Evolutionary conservation across 495 filamentous ascomycete species (phyloP).

Genomic region (Podospora appendiculata): DNA sequence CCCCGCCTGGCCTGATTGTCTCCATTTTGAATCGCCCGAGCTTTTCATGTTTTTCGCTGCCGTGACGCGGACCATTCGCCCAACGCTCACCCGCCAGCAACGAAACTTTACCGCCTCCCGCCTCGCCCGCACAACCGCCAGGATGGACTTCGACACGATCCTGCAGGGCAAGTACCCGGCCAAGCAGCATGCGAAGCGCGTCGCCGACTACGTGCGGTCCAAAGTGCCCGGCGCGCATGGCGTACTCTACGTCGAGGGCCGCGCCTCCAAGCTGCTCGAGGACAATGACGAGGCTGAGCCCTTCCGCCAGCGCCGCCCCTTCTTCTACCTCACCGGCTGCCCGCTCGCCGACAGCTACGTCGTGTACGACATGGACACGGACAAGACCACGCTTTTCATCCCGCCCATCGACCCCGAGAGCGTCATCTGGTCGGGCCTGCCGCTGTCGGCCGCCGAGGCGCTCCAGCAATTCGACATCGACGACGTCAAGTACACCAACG

Average conservation of each 20-base stretch:
- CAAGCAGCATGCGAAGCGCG: constrained; percentile 75
- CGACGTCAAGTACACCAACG: constrained; percentile 56
- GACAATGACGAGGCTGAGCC: constrained; percentile 74
- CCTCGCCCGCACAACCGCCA: neutral
- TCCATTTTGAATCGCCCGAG: no score
- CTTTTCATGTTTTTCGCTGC: no score
- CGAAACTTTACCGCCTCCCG: neutral
- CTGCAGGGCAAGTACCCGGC: constrained; percentile 83
- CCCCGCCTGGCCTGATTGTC: no score
- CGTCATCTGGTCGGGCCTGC: constrained; percentile 95
- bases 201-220: constrained; percentile 64
- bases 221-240: constrained; percentile 52
- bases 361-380: constrained; percentile 66
- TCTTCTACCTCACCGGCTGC: constrained; percentile 94
- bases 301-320: constrained; percentile 82
- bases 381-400: constrained; percentile 81
- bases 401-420: constrained; percentile 79
- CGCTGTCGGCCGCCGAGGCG: constrained; percentile 68
- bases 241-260: constrained; percentile 80
- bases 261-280: constrained; percentile 67
- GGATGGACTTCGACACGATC: constrained; percentile 30
- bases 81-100: neutral
- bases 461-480: constrained; percentile 76
- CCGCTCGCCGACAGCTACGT: constrained; percentile 72
- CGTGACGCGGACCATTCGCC: neutral